phyloP scores from a whole-genome alignment of 2,329 filamentous ascomycete species.

The Aspergillus brunneoviolaceus region DNA sequence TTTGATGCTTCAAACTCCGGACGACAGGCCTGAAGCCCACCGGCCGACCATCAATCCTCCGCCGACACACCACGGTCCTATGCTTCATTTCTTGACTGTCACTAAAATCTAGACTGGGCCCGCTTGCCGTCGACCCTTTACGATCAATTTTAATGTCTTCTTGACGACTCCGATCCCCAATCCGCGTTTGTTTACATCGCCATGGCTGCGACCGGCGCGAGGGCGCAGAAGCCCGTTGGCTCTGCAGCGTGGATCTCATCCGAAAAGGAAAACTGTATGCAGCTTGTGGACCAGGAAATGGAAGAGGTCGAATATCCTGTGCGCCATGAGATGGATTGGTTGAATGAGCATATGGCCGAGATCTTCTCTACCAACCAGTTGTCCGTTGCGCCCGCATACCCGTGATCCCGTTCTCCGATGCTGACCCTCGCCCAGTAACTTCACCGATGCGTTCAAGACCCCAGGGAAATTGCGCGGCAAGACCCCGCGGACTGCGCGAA shows the following conservation, averaged over 20 bases:
- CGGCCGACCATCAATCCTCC: constrained; percentile 8
- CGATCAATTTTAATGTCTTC: neutral
- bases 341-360: constrained; percentile 97
- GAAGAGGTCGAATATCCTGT: constrained; percentile 93
- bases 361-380: constrained; percentile 84
- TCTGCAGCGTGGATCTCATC: constrained; percentile 81
- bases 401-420: constrained; percentile 11
- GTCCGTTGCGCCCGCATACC: constrained; percentile 56
- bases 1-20: constrained; percentile 20
- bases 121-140: constrained; percentile 2
- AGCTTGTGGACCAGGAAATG: constrained; percentile 75
- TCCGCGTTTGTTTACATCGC: constrained; percentile 39
- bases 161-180: neutral
- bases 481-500: constrained; percentile 48
- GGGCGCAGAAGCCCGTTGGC: constrained; percentile 62
- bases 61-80: constrained; percentile 13
- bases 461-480: constrained; percentile 51
- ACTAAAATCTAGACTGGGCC: constrained; percentile 6
- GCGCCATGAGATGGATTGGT: constrained; percentile 92
- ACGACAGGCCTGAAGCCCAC: constrained; percentile 14
- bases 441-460: constrained; percentile 89
- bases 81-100: constrained; percentile 9
- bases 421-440: constrained; percentile 63
- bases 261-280: constrained; percentile 74
- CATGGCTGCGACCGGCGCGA: constrained; percentile 40